Conservation (phyloP, 75 land plant species). For the Cupressus sempervirens region DNA sequence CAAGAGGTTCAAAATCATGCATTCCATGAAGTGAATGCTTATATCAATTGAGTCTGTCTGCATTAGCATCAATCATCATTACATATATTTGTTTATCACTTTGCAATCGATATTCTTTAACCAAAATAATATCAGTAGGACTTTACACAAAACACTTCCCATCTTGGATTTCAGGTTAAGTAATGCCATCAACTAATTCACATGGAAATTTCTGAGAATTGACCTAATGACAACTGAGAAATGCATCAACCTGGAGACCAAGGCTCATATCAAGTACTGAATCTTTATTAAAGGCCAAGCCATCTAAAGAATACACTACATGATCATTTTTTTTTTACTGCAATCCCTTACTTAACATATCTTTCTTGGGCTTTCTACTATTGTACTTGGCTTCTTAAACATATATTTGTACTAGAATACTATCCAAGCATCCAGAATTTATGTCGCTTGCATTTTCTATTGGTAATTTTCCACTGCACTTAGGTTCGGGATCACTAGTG, state of each 20-base stretch:
- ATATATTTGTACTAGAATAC: not conserved
- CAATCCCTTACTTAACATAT: slow-evolving; percentile 11
- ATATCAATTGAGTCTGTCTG: not conserved
- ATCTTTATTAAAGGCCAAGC: not conserved
- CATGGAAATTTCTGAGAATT: not conserved
- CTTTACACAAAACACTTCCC: not conserved
- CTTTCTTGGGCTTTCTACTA: slow-evolving; percentile 2
- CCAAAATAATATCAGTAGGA: not conserved
- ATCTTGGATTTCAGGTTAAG: not conserved
- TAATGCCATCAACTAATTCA: not conserved
- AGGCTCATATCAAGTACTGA: slow-evolving; percentile 1
- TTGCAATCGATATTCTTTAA: not conserved
- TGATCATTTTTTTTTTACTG: not conserved
- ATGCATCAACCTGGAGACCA: slow-evolving; percentile 3
- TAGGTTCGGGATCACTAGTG: not conserved
- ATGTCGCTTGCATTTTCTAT: not conserved
- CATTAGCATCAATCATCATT: not conserved
- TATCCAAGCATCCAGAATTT: not conserved
- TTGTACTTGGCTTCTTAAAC: not conserved
- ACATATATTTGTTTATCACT: not conserved
- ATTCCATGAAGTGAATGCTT: not conserved
- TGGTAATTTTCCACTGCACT: not conserved
- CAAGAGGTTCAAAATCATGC: not conserved
- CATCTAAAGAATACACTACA: not conserved
- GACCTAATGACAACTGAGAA: not conserved